Conservation (phyloP, 176 grass and related monocot genomes). For the Poa annua region DNA sequence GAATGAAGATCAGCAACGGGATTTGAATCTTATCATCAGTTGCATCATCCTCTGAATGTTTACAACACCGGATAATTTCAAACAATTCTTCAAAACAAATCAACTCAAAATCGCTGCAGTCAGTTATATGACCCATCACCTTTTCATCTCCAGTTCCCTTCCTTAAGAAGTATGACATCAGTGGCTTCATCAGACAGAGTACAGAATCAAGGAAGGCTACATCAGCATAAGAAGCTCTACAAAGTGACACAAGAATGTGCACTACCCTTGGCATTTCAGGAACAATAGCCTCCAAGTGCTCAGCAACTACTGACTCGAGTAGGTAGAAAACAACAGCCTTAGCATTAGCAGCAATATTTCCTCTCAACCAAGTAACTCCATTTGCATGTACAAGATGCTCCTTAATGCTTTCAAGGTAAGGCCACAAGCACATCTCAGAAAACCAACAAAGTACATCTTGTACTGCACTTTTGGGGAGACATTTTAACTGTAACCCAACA, state of each 20-base stretch:
- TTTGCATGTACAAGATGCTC: constrained; percentile 58
- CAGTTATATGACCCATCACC: constrained; percentile 45
- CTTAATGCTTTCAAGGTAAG: constrained; percentile 71
- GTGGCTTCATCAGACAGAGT: constrained; percentile 69
- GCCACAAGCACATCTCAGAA: constrained; percentile 96
- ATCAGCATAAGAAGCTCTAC: constrained; percentile 90
- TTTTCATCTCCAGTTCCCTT: constrained; percentile 63
- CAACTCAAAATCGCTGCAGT: constrained; percentile 72
- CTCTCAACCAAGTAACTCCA: constrained; percentile 60
- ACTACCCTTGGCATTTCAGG: constrained; percentile 89
- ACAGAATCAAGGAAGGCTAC: constrained; percentile 88
- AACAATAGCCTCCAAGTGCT: constrained; percentile 77
- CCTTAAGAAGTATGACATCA: constrained; percentile 74
- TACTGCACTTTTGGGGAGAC: constrained; percentile 68
- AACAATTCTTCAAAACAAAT: constrained; percentile 93
- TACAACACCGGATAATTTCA: constrained; percentile 55
- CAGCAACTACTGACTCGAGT: constrained; percentile 74
- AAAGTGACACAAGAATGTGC: constrained; percentile 85
- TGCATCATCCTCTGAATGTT: constrained; percentile 49
- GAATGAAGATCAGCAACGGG: constrained; percentile 79
- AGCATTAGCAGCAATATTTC: constrained; percentile 72
- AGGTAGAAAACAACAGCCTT: constrained; percentile 91
- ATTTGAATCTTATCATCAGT: constrained; percentile 53
- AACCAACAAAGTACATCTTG: constrained; percentile 95
- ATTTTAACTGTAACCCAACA: constrained; percentile 85